A percentile compares a stretch with the other conserved stretches of the same genome.
Conservation (phyloP, 2,329 filamentous ascomycete species). For the Byssochlamys sp. region DNA sequence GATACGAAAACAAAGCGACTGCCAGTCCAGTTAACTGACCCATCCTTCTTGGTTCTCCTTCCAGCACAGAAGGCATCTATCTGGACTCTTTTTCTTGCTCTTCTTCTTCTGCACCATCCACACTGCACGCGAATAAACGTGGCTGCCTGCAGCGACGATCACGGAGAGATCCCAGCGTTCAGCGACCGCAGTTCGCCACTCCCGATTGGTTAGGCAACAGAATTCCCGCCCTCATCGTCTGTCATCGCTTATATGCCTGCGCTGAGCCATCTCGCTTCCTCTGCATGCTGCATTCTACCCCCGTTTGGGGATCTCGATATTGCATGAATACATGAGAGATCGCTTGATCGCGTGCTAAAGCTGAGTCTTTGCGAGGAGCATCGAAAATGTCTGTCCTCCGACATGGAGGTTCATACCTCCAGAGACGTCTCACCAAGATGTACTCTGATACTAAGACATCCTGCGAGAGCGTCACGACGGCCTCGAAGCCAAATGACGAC, state of each 20-base stretch:
- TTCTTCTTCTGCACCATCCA: background rate
- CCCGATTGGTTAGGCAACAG: slow-evolving; percentile 36
- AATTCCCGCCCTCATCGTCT: slow-evolving; percentile 22
- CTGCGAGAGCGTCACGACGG: slow-evolving; percentile 45
- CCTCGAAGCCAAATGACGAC: slow-evolving; percentile 39
- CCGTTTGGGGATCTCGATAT: background rate
- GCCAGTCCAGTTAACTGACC: no score
- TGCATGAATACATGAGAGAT: background rate
- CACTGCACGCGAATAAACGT: background rate
- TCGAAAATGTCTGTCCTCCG: slow-evolving; percentile 39
- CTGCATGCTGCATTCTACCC: slow-evolving; percentile 1
- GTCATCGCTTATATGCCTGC: background rate
- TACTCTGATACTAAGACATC: slow-evolving; percentile 57
- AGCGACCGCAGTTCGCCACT: slow-evolving; percentile 9
- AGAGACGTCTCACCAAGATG: slow-evolving; percentile 48
- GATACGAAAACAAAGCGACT: no score
- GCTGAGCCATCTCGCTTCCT: background rate
- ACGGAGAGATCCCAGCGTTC: background rate
- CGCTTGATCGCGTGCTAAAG: background rate
- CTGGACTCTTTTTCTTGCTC: background rate
- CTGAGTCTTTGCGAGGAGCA: slow-evolving; percentile 4
- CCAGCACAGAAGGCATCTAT: background rate
- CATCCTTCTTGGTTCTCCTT: no score
- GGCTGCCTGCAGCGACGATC: background rate
- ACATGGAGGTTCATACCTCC: slow-evolving; percentile 36